phyloP scores from a whole-genome alignment of 345 rosid species.

The rapeseed (Brassica napus) region DNA sequence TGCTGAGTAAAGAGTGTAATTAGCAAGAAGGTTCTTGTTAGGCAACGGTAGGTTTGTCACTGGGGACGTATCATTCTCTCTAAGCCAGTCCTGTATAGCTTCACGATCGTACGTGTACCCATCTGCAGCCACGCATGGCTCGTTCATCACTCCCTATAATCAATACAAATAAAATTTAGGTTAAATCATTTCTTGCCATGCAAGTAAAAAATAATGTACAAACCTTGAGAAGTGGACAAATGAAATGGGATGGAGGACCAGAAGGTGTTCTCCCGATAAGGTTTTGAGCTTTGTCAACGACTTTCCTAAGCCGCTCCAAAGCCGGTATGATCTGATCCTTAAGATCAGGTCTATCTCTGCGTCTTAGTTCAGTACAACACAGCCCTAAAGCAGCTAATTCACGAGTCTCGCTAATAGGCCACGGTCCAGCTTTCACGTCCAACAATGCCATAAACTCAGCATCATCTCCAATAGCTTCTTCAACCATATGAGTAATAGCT shows the following conservation, averaged over 20 bases:
- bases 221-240: conserved; percentile 84
- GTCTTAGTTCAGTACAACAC: conserved; percentile 63
- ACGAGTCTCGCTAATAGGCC: conserved; percentile 76
- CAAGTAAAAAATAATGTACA: background rate
- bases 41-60: conserved; percentile 61
- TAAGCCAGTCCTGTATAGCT: conserved; percentile 77
- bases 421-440: conserved; percentile 72
- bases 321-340: conserved; percentile 61
- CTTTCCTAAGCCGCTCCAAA: conserved; percentile 59
- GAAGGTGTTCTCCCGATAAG: conserved; percentile 29
- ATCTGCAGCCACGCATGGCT: conserved; percentile 89
- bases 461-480: conserved; percentile 60
- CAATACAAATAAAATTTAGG: background rate
- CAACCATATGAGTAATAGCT: conserved; percentile 63
- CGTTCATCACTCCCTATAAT: conserved; percentile 75
- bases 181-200: background rate
- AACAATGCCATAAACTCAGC: conserved; percentile 45
- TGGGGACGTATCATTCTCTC: conserved; percentile 62
- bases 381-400: conserved; percentile 70
- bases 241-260: conserved; percentile 68
- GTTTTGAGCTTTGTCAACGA: conserved; percentile 46
- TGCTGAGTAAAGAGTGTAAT: conserved; percentile 71
- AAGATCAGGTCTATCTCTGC: background rate
- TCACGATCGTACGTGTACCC: conserved; percentile 77
- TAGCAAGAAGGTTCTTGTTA: conserved; percentile 66